Evolutionary conservation across 1,284 basidiomycete genomes (phyloP).

Genomic region (Sanguinoderma infundibulare): DNA sequence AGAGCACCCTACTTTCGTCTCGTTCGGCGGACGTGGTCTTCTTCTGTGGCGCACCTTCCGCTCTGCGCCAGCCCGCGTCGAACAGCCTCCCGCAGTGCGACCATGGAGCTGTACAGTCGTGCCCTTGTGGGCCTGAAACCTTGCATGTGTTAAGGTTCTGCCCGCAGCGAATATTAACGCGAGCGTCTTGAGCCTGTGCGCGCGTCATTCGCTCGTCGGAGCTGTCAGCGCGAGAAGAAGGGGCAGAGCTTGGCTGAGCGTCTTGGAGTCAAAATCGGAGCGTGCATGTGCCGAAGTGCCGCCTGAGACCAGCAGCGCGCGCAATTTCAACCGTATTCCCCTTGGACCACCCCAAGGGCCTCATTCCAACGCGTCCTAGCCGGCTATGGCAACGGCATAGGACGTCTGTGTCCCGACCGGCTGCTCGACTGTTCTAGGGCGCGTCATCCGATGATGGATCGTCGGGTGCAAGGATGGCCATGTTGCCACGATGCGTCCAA

Average conservation of each 20-base stretch:
- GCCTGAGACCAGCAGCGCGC: background rate
- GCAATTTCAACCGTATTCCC: background rate
- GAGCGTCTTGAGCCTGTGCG: background rate
- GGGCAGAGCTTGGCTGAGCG: background rate
- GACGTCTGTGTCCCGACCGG: conserved; percentile 15
- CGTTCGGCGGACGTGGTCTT: background rate
- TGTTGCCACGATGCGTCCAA: conserved; percentile 12
- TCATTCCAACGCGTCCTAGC: background rate
- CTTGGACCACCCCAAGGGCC: background rate
- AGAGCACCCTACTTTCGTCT: background rate
- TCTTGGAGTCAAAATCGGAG: background rate
- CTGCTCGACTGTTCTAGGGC: conserved; percentile 1
- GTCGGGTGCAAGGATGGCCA: conserved; percentile 20
- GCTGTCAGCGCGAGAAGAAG: background rate
- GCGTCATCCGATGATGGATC: conserved; percentile 24
- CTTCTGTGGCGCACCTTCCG: background rate
- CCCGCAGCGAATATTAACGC: background rate
- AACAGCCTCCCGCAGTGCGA: conserved; percentile 2
- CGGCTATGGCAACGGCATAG: conserved; percentile 9
- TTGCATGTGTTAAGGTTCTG: conserved; percentile 4
- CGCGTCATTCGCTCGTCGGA: conserved; percentile 6
- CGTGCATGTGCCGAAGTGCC: background rate
- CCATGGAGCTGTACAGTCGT: background rate
- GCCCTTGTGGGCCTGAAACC: background rate
- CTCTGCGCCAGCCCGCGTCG: background rate